phyloP scores from a whole-genome alignment of 305 asterid species.

The Lippia alba region DNA sequence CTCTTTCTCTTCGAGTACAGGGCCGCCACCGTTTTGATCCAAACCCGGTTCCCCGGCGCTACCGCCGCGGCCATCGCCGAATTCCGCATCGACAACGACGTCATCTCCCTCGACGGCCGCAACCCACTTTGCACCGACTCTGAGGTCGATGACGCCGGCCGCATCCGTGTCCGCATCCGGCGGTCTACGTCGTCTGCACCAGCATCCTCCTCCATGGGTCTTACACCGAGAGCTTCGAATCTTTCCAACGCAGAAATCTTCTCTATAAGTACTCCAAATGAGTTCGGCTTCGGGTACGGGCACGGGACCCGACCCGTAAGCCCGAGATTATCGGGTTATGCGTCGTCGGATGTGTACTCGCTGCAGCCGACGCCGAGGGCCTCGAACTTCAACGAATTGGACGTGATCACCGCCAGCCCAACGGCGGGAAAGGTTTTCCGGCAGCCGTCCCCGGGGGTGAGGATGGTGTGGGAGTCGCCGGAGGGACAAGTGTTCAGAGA shows the following conservation, averaged over 20 bases:
- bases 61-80: conserved; percentile 61
- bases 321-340: conserved; percentile 64
- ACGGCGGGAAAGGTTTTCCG: conserved; percentile 39
- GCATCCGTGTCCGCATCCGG: conserved; percentile 65
- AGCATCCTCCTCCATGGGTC: conserved; percentile 59
- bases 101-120: conserved; percentile 76
- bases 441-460: conserved; percentile 57
- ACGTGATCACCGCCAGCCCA: conserved; percentile 45
- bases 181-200: conserved; percentile 66
- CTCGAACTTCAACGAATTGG: conserved; percentile 66
- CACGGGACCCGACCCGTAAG: conserved; percentile 44
- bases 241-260: conserved; percentile 68
- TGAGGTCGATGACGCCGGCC: conserved; percentile 57
- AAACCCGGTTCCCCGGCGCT: conserved; percentile 62
- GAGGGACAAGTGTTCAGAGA: conserved; percentile 45
- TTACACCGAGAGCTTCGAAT: conserved; percentile 68
- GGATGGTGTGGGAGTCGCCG: conserved; percentile 60
- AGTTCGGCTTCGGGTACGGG: conserved; percentile 45
- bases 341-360: conserved; percentile 70
- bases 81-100: conserved; percentile 62
- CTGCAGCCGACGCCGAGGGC: conserved; percentile 76
- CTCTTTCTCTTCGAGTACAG: conserved; percentile 74
- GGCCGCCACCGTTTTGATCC: conserved; percentile 69
- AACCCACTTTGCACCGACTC: conserved; percentile 73
- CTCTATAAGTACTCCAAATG: conserved; percentile 62